Evolutionary conservation across 192 early-diverging fungal species (phyloP).

Genomic region (Podila clonocystis): DNA sequence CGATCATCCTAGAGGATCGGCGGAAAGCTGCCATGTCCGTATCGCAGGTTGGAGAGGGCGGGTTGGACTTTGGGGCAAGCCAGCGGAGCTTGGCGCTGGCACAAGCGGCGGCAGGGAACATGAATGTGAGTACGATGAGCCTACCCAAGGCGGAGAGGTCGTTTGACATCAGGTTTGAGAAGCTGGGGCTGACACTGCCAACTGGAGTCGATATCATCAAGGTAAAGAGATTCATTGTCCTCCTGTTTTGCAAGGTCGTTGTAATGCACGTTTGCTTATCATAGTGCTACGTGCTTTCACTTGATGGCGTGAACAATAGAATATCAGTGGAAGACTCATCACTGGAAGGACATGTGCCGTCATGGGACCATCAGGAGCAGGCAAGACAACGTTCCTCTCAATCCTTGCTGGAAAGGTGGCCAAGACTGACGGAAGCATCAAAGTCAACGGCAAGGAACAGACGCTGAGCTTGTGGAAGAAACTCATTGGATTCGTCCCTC

Average conservation of each 20-base stretch:
- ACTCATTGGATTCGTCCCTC: slow-evolving; percentile 78
- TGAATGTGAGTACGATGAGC: slow-evolving; percentile 43
- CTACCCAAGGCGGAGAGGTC: slow-evolving; percentile 28
- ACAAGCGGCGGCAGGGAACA: slow-evolving; percentile 32
- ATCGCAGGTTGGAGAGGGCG: background rate
- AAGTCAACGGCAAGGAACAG: slow-evolving; percentile 47
- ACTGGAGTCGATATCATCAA: slow-evolving; percentile 65
- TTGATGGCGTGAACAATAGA: slow-evolving; percentile 5
- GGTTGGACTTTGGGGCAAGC: slow-evolving; percentile 26
- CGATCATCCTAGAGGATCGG: slow-evolving; percentile 29
- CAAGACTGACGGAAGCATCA: slow-evolving; percentile 61
- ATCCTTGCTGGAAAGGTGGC: slow-evolving; percentile 72
- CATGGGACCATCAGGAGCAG: slow-evolving; percentile 68
- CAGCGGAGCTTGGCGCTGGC: slow-evolving; percentile 31
- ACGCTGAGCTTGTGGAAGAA: slow-evolving; percentile 56
- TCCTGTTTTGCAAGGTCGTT: no score
- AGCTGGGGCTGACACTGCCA: slow-evolving; percentile 48
- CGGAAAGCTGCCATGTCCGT: background rate
- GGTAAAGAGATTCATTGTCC: slow-evolving; percentile 14
- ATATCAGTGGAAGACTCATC: slow-evolving; percentile 67
- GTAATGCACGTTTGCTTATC: no score
- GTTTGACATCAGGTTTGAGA: slow-evolving; percentile 66
- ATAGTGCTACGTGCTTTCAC: no score
- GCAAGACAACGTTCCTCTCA: slow-evolving; percentile 70
- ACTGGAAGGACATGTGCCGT: slow-evolving; percentile 67